Evolutionary conservation across 495 filamentous ascomycete species (phyloP), one percentile per base, ranked within the genome.

Genomic region (Xylaria castorea): DNA sequence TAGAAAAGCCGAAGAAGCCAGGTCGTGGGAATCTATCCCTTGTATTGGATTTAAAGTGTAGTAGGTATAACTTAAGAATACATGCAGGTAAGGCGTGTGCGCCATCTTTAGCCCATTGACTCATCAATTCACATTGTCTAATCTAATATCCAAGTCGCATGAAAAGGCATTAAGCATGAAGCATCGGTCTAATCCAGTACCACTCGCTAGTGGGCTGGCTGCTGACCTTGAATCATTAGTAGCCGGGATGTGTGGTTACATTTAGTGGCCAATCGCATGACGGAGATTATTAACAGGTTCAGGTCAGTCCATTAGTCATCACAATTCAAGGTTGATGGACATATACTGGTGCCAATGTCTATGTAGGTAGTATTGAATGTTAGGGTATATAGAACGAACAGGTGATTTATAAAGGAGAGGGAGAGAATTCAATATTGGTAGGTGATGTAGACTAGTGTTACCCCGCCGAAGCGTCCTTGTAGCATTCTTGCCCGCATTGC

Each of bases 1-100:
- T 68, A 55, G 66, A 68, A 68, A 57, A 42, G 66, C 32, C 20
- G 48, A 42, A 57, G 66, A 68, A 68, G 66, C 53, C 16, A 32
- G 53, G 27, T 57, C 27, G 53, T 30, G 27, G 53, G 53, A 57
- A 18, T 57, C 27, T 18, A 32, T 30, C 32, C 48, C 22, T 27
- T 9, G 42, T 20, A 16, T 55, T 2, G 20, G 53, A 53, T 34
- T 6, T 20, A 18, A 30, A 42, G 30, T 18, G 20, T 22, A 22
- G 34, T 8, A n/a, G n/a, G n/a, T n/a, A 6, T 8, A 18, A 44
- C 38, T 42, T 12, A 2, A 30, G 25, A 32, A 57, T 32, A 18
- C 1, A 12, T 42, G 38, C 14, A 12, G 22, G 20, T 22, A 22
- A n/a, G 27, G 51, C 11, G 3, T 57, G 11, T 32, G 32, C 53